Evolutionary conservation across 2,329 filamentous ascomycete genomes (phyloP), one percentile per base, ranked within the genome.

Genomic region (Nigrospora osmanthi): DNA sequence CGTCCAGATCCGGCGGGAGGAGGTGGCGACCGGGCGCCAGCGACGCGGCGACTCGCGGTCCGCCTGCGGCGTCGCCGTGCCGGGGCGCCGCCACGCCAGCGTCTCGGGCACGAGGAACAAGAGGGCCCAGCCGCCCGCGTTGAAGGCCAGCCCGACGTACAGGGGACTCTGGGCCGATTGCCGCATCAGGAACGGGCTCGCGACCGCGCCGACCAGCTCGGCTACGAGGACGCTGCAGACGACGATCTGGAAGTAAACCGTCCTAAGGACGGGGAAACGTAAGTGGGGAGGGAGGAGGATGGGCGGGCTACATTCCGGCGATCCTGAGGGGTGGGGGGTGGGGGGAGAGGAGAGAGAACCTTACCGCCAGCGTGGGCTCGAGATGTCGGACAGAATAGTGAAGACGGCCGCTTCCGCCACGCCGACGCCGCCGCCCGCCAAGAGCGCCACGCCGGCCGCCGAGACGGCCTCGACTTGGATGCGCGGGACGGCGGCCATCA

Each of bases 351-450:
- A 10, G 33, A 15, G 9, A 3, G 12, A 35, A 10, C 11, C 44
- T 43, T 35, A 48, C 47, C 44, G 32, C 44, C 47, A 46, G 14
- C 31, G 23, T 11, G 40, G 19, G 11, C 33, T n/a, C 4, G 43
- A 30, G 9, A 48, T 17, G 32, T 48, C 40, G 5, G 40, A 35
- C 16, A 46, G 36, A 3, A 41, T 46, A 23, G 40, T 43, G 15
- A 48, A 46, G 5, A 46, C 40, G 31, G 43, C 40, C 6, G 47
- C 47, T 32, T 48, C 47, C 7, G 19, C 40, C 4, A 48, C 38
- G 7, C 47, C 38, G 33, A 46, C n/a, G 12, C 44, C 47, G 7
- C 44, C 47, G 6, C 44, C 47, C 3, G 46, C 28, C 11, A 46
- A 33, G 11, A 48, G n/a, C 4, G 35, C 36, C 3, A 46, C 15